Percentiles rank a stretch among this genome's conserved stretches.
phyloP scores from a whole-genome alignment of 148 eudicot species.

The Mesembryanthemum crystallinum region DNA sequence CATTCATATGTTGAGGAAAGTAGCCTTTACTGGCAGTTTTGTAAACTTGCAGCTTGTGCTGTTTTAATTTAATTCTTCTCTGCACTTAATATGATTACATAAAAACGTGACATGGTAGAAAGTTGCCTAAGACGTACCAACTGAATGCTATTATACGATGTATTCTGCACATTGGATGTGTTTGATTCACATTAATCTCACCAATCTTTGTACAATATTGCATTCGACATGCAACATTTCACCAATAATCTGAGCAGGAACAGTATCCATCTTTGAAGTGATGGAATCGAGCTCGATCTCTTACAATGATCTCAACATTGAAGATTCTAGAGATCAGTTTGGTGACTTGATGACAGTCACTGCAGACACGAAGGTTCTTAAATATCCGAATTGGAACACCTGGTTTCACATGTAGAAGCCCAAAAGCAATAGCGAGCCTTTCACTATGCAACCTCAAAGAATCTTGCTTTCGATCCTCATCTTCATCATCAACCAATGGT shows the following conservation, averaged over 20 bases:
- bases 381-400: conserved; percentile 66
- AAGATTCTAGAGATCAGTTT: conserved; percentile 50
- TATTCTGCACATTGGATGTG: not conserved
- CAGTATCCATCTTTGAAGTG: conserved; percentile 59
- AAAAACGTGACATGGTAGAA: too few species aligned
- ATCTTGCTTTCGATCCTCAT: conserved; percentile 33
- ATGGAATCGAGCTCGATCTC: conserved; percentile 74
- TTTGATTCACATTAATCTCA: not conserved
- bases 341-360: conserved; percentile 64
- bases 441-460: conserved; percentile 63
- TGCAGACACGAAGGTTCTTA: conserved; percentile 67
- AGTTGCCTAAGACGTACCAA: not conserved
- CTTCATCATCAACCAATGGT: conserved; percentile 50
- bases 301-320: conserved; percentile 56
- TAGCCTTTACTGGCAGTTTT: not conserved
- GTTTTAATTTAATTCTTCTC: not conserved
- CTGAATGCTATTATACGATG: not conserved
- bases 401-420: conserved; percentile 42
- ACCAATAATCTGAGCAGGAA: conserved; percentile 69
- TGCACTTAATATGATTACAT: not conserved
- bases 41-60: conserved; percentile 2
- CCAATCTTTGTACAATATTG: not conserved
- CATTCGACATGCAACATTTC: not conserved
- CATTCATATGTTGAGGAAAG: not conserved
- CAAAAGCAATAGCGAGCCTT: conserved; percentile 76